Evolutionary conservation across 2,329 filamentous ascomycete genomes (phyloP).

Genomic region (Neoascochyta sp.): DNA sequence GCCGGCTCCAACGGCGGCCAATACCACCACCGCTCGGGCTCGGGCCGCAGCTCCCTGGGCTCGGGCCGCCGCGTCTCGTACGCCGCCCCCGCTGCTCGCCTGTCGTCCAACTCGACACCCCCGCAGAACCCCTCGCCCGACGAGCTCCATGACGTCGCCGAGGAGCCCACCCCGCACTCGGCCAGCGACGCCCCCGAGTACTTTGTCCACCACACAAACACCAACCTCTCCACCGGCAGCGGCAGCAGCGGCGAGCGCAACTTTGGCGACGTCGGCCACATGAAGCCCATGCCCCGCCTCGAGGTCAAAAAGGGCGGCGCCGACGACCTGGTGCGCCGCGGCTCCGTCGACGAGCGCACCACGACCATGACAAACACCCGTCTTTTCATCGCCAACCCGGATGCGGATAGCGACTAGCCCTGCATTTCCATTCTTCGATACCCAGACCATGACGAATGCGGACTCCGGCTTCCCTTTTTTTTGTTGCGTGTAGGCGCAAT

Average conservation of each 20-base stretch:
- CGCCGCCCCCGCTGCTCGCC: conserved; percentile 43
- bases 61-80: conserved; percentile 39
- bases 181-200: conserved; percentile 37
- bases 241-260: conserved; percentile 44
- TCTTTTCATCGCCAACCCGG: conserved; percentile 83
- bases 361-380: conserved; percentile 66
- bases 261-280: conserved; percentile 54
- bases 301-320: conserved; percentile 51
- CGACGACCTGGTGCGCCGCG: conserved; percentile 70
- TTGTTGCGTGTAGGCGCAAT: conserved; percentile 1
- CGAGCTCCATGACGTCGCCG: conserved; percentile 40
- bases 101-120: conserved; percentile 53
- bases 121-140: conserved; percentile 42
- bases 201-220: conserved; percentile 41
- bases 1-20: conserved; percentile 44
- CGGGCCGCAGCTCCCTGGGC: conserved; percentile 64
- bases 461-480: neutral
- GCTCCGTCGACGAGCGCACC: conserved; percentile 79
- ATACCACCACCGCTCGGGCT: conserved; percentile 67
- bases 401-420: conserved; percentile 50
- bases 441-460: conserved; percentile 22
- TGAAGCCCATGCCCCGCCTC: conserved; percentile 46
- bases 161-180: conserved; percentile 48
- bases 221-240: conserved; percentile 43
- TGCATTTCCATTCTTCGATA: conserved; percentile 28